Percentiles rank a stretch among this genome's conserved stretches.
phyloP scores from a whole-genome alignment of 2,329 filamentous ascomycete species.

The Fusarium nanum region DNA sequence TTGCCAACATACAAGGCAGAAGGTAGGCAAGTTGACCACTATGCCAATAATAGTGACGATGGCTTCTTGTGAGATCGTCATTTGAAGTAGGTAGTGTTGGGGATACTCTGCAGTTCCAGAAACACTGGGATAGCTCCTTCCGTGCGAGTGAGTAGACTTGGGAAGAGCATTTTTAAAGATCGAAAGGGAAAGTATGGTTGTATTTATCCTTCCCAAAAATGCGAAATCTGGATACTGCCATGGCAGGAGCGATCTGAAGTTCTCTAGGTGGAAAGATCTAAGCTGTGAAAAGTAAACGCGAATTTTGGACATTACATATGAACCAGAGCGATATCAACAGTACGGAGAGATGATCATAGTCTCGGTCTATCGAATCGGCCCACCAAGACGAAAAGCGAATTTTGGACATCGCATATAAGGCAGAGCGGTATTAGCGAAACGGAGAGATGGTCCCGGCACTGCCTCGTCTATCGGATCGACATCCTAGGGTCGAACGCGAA shows the following conservation, averaged over 20 bases:
- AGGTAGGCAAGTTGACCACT: constrained; percentile 14
- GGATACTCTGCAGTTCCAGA: no score
- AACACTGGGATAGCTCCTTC: background rate
- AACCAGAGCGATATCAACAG: rapidly evolving
- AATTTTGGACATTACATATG: background rate
- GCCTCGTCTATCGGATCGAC: background rate
- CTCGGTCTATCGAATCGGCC: no score
- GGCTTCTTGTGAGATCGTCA: background rate
- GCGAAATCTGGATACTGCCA: background rate
- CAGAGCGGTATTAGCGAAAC: no score
- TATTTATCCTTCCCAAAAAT: background rate
- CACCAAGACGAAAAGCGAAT: no score
- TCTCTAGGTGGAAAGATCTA: rapidly evolving
- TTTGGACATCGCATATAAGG: no score
- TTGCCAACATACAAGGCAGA: constrained; percentile 10
- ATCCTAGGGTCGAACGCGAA: background rate
- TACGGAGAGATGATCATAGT: no score
- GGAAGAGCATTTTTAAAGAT: no score
- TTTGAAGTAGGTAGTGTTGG: background rate
- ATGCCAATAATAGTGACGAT: constrained; percentile 12
- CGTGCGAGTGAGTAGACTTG: background rate
- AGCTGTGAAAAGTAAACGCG: background rate
- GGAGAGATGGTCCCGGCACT: no score
- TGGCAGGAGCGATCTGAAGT: background rate
- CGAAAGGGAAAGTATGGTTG: background rate